Percentiles rank a stretch among this genome's conserved stretches.
phyloP scores from a whole-genome alignment of 805 yeast genomes.

The Clavispora santaluciae region DNA sequence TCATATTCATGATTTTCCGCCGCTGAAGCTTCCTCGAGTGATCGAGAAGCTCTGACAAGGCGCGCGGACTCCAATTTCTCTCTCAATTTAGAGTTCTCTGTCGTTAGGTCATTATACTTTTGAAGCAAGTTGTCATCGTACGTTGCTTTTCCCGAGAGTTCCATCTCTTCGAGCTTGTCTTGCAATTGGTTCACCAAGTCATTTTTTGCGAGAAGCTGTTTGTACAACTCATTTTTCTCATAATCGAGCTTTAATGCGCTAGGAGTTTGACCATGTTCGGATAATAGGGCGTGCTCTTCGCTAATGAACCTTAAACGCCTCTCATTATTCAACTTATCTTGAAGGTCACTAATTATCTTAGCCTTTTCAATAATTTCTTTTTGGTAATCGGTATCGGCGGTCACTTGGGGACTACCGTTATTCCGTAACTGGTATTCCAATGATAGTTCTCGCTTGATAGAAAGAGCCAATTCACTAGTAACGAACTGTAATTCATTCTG shows the following conservation, averaged over 20 bases:
- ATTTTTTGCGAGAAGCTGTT: conserved; percentile 43
- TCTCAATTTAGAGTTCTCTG: conserved; percentile 40
- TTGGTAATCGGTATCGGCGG: neutral
- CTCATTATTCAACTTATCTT: conserved; percentile 58
- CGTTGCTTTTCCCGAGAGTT: conserved; percentile 11
- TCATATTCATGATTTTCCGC: conserved; percentile 6
- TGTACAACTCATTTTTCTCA: conserved; percentile 49
- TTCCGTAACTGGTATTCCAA: conserved; percentile 42
- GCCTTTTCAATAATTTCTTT: conserved; percentile 29
- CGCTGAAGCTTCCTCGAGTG: conserved; percentile 1
- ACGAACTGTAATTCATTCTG: conserved; percentile 63
- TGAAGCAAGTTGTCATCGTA: conserved; percentile 34
- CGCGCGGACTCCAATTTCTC: conserved; percentile 3
- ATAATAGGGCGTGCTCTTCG: conserved; percentile 60
- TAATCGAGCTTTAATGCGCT: conserved; percentile 52
- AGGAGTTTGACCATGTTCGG: conserved; percentile 51
- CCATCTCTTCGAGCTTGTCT: conserved; percentile 40
- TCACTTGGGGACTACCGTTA: neutral
- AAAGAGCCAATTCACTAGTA: conserved; percentile 66
- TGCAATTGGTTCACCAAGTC: conserved; percentile 44
- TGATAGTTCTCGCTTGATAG: conserved; percentile 64
- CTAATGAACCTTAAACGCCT: conserved; percentile 62
- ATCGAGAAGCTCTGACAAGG: neutral
- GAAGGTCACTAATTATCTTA: conserved; percentile 43
- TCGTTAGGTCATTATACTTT: conserved; percentile 35